These are phyloP conservation scores for Effrenium voratum DNA, from an alignment of 73 alveolate genomes.

Conservation along the genomic window DNA sequence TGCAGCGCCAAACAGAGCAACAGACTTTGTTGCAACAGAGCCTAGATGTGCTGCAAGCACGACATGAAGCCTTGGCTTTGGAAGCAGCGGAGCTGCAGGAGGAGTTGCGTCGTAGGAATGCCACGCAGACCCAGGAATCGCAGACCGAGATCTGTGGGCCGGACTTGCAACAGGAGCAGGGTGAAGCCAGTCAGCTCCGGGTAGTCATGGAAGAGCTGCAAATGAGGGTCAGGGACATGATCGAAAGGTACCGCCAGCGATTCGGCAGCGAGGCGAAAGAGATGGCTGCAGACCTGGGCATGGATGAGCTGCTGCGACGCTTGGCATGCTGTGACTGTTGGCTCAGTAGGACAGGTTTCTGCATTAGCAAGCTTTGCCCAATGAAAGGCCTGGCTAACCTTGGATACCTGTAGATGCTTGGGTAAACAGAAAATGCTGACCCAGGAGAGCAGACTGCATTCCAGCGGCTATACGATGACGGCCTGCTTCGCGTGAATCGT, in stretches of 20 bases:
- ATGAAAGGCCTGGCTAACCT: background rate
- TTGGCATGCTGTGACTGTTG: background rate
- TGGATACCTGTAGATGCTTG: background rate
- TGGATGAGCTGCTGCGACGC: constrained; percentile 29
- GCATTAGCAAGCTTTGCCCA: background rate
- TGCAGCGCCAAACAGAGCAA: background rate
- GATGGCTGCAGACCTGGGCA: constrained; percentile 24
- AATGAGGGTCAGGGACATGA: constrained; percentile 51
- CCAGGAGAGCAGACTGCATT: constrained; percentile 51
- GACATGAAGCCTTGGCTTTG: background rate
- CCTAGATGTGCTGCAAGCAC: background rate
- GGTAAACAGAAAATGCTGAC: background rate
- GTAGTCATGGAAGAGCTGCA: constrained; percentile 63
- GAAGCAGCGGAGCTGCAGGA: constrained; percentile 27
- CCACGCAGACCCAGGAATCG: constrained; percentile 28
- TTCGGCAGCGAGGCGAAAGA: constrained; percentile 62
- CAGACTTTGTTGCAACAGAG: background rate
- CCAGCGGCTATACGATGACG: constrained; percentile 55
- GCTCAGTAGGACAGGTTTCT: too few species aligned
- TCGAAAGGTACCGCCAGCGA: constrained; percentile 34
- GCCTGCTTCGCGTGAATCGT: constrained; percentile 44
- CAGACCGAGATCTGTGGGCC: constrained; percentile 34
- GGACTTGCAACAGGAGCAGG: background rate
- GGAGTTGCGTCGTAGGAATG: constrained; percentile 30
- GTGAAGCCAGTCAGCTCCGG: background rate